These are phyloP conservation scores for Cupressus sempervirens DNA, from an alignment of 75 land plant species.

Conservation along the genomic window DNA sequence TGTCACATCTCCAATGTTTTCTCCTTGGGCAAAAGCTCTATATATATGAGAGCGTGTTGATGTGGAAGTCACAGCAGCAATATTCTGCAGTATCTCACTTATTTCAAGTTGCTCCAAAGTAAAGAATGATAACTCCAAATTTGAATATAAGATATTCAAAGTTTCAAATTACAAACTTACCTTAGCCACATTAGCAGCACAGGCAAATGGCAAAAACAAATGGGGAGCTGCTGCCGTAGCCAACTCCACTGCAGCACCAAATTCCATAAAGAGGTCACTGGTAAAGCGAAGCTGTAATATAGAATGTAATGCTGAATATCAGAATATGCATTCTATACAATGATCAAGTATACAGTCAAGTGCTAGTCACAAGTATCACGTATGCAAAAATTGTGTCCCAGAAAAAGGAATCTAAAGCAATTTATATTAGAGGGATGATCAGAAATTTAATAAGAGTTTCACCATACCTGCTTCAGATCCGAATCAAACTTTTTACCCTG, in stretches of 20 bases:
- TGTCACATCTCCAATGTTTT: constrained; percentile 98
- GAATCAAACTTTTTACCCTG: constrained; percentile 98
- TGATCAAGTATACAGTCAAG: constrained; percentile 4
- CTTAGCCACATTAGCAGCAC: constrained; percentile 96
- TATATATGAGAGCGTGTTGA: constrained; percentile 99
- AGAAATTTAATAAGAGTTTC: constrained; percentile 1
- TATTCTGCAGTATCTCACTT: constrained; percentile 62
- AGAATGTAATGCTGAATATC: neutral
- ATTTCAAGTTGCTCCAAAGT: constrained; percentile 5
- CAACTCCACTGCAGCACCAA: constrained; percentile 94
- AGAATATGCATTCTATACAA: neutral
- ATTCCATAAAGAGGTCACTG: constrained; percentile 91
- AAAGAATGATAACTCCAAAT: neutral
- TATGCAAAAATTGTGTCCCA: neutral
- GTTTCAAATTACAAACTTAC: constrained; percentile 24
- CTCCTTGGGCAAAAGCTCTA: constrained; percentile 94
- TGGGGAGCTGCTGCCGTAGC: constrained; percentile 85
- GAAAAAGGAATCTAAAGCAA: constrained; percentile 2
- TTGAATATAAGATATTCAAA: neutral
- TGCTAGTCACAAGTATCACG: neutral
- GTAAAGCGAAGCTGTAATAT: constrained; percentile 73
- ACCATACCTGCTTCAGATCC: constrained; percentile 86
- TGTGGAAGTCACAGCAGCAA: constrained; percentile 95
- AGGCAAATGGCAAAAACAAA: constrained; percentile 90
- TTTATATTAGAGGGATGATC: neutral